These are phyloP conservation scores for Solanum etuberosum DNA, from an alignment of 257 asterid species.

Conservation along the genomic window DNA sequence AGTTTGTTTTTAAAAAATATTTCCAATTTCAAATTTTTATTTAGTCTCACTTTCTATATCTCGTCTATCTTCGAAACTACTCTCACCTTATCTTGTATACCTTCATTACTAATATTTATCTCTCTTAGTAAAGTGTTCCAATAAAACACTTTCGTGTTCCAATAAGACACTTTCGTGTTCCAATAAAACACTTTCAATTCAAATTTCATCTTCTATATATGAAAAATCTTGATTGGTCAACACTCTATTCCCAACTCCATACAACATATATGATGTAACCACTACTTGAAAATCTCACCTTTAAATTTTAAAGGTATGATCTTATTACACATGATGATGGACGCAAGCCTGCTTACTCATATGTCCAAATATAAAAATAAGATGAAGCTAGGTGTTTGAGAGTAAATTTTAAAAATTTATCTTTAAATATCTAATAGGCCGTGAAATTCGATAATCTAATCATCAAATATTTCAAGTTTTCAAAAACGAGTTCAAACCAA, in stretches of 20 bases:
- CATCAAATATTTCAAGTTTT: not conserved
- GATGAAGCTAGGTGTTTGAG: not conserved
- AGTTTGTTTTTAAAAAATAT: too few relatives aligned
- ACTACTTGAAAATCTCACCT: not conserved
- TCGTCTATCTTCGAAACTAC: not conserved
- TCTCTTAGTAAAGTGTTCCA: not conserved
- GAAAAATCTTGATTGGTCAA: accelerated
- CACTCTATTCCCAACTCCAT: not conserved
- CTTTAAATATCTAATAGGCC: not conserved
- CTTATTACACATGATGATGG: not conserved
- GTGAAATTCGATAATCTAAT: not conserved
- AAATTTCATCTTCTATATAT: not conserved
- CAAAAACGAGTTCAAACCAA: not conserved
- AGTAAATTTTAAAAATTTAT: not conserved
- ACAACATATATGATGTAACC: not conserved
- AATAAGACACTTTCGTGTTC: too few relatives aligned
- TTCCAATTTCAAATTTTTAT: too few relatives aligned
- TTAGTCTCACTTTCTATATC: not conserved
- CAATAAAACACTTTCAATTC: too few relatives aligned
- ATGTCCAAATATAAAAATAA: not conserved
- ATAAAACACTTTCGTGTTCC: not conserved
- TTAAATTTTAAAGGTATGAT: too few relatives aligned
- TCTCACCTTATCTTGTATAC: not conserved
- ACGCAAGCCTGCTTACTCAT: not conserved
- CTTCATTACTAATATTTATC: not conserved